Conservation (phyloP, 305 asterid genomes). For the Fraxinus sp. region DNA sequence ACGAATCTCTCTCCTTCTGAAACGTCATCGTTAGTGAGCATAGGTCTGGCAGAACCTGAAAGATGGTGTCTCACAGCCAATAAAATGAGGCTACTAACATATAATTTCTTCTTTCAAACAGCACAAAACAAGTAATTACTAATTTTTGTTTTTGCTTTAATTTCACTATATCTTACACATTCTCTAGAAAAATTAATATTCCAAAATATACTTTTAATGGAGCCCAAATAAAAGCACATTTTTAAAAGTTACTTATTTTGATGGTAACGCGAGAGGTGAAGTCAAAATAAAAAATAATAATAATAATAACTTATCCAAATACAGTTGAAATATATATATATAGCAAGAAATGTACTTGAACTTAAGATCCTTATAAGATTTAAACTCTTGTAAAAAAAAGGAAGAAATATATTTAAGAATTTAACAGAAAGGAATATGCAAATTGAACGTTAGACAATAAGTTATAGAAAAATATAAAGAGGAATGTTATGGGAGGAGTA, state of each 20-base stretch:
- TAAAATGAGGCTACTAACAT: constrained; percentile 2
- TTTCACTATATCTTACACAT: neutral
- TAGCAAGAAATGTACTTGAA: neutral
- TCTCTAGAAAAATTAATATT: no score
- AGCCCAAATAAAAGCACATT: neutral
- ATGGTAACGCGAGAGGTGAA: neutral
- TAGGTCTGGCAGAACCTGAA: constrained; percentile 86
- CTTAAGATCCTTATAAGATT: neutral
- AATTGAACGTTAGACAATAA: neutral
- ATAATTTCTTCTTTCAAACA: neutral
- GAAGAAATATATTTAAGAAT: neutral
- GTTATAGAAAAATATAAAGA: neutral
- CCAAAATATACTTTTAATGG: no score
- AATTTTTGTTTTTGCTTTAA: constrained; percentile 2
- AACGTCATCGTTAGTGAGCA: constrained; percentile 77
- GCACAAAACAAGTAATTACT: neutral
- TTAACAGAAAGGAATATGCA: neutral
- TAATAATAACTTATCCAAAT: neutral
- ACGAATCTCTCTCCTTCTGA: constrained; percentile 62
- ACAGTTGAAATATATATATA: neutral
- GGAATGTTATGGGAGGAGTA: neutral
- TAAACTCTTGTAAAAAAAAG: neutral
- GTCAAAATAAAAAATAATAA: neutral
- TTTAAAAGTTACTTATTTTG: neutral
- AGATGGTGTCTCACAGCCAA: constrained; percentile 15